Evolutionary conservation across 2,329 filamentous ascomycete genomes (phyloP), one percentile per base, ranked within the genome.

Genomic region (Whalleya microplaca): DNA sequence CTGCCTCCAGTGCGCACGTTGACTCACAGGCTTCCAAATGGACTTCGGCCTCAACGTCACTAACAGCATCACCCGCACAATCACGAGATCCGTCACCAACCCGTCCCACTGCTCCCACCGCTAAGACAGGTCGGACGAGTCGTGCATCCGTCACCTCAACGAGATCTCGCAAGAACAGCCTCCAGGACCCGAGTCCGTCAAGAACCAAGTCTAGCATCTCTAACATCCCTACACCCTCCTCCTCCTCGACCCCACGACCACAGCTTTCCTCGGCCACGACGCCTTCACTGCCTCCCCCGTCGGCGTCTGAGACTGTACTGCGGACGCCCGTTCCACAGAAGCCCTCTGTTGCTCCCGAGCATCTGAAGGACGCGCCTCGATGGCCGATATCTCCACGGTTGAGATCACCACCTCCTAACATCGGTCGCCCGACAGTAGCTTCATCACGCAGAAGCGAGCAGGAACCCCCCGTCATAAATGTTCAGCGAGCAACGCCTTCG

Each of bases 381-480:
- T 94, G 90, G 90, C 89, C 91, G 21, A 76, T 89, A 59, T 93
- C 90, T 45, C 90, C 91, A 45, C 84, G 90, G 60, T 72, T 95
- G 62, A 89, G 88, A 71, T 92, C 91, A 7, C 91, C 91, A 52
- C 89, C 91, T 19, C 89, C 90, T 12, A 77, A 75, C 62, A 78
- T 76, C 48, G 74, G 73, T 63, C 76, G 72, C 51, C 74, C 75
- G 47, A 75, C 73, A 41, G 51, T 47, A 21, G 55, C 55, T 41
- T 64, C 64, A 10, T 53, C 62, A 21, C 77, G 78, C 59, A 80
- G 75, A 65, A 76, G 66, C 64, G 84, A 84, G 23, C 76, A 72
- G 61, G 83, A 85, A 48, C 59, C 78, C 16, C 81, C 82, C 2
- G 64, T 73, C 27, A 82, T 85, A 66, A 84, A 75, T 74, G 76